phyloP scores from a whole-genome alignment of 2,329 filamentous ascomycete species.

The Magnaporthales sp. region DNA sequence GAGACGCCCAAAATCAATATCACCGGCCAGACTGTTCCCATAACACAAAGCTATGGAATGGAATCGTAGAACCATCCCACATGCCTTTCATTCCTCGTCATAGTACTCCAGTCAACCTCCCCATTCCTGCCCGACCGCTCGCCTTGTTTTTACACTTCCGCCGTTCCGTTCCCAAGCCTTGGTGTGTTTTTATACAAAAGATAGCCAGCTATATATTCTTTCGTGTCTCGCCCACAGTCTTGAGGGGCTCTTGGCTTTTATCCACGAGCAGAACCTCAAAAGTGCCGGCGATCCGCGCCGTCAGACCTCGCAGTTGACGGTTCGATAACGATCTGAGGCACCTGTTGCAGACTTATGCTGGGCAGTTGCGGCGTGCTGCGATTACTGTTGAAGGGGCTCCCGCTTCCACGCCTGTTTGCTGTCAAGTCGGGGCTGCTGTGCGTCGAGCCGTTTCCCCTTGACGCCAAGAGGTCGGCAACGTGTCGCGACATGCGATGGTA shows the following conservation, averaged over 20 bases:
- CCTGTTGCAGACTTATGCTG: slow-evolving; percentile 35
- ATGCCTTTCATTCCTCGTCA: background rate
- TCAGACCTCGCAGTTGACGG: slow-evolving; percentile 33
- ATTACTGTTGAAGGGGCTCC: slow-evolving; percentile 22
- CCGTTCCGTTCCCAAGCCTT: background rate
- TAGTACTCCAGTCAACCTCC: background rate
- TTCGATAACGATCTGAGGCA: slow-evolving; percentile 53
- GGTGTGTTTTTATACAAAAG: background rate
- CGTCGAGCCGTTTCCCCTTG: slow-evolving; percentile 5
- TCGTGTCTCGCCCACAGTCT: background rate
- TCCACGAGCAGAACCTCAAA: background rate
- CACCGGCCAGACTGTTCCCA: background rate
- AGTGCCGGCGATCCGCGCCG: slow-evolving; percentile 8
- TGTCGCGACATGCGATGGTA: slow-evolving; percentile 21
- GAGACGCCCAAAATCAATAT: background rate
- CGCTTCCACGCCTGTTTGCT: background rate
- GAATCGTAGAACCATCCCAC: background rate
- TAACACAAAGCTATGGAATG: background rate
- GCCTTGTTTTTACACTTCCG: background rate
- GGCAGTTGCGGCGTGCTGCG: slow-evolving; percentile 39
- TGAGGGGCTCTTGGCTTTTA: background rate
- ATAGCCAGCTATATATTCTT: background rate
- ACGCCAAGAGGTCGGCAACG: slow-evolving; percentile 18
- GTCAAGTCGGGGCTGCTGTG: background rate
- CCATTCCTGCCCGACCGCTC: background rate